Percentiles rank a stretch among this genome's conserved stretches.
Evolutionary conservation across 257 asterid genomes (phyloP).

Genomic region (Ilex aquifolium): DNA sequence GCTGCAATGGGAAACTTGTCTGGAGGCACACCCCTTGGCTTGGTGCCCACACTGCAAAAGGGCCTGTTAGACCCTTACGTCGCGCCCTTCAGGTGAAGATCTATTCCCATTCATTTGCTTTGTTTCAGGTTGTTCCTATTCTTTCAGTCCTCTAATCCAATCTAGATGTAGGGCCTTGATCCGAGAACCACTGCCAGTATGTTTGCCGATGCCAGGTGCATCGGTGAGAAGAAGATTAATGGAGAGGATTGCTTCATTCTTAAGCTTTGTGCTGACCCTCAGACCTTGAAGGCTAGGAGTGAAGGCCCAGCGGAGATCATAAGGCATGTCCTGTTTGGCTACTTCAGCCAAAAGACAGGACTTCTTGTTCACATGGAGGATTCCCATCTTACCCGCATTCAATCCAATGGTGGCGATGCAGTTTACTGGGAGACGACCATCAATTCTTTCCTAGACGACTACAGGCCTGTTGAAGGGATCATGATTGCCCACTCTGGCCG

Average conservation of each 20-base stretch:
- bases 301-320: constrained; percentile 20
- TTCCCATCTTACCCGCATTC: constrained; percentile 20
- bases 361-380: constrained; percentile 17
- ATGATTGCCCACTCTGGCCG: constrained; percentile 18
- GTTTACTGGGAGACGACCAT: constrained; percentile 17
- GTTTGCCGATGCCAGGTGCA: constrained; percentile 18
- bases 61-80: constrained; percentile 52
- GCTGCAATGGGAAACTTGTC: constrained; percentile 51
- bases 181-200: constrained; percentile 18
- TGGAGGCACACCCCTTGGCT: constrained; percentile 67
- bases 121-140: too few relatives aligned
- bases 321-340: constrained; percentile 14
- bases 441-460: constrained; percentile 15
- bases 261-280: constrained; percentile 12
- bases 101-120: not conserved
- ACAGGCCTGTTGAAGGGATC: constrained; percentile 17
- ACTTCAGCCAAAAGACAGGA: constrained; percentile 19
- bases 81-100: constrained; percentile 49
- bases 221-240: constrained; percentile 17
- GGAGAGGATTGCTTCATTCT: constrained; percentile 19
- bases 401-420: constrained; percentile 13
- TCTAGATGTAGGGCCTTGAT: constrained; percentile 16
- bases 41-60: constrained; percentile 55
- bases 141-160: not conserved
- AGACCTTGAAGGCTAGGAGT: constrained; percentile 15